Conservation (phyloP, 768 basidiomycete genomes). For the Amanita pallidorosea region DNA sequence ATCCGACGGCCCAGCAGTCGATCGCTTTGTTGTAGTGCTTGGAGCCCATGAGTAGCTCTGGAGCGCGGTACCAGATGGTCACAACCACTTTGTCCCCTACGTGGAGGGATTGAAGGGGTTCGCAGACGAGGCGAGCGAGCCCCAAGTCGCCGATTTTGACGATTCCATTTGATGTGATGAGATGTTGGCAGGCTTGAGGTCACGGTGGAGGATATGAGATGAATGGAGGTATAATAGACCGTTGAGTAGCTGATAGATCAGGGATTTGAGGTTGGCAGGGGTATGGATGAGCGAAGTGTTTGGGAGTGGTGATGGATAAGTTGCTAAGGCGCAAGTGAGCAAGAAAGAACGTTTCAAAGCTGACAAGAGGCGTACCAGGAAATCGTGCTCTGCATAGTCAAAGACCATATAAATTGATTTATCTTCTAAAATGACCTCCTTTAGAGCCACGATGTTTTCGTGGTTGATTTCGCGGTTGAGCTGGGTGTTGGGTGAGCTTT, state of each 20-base stretch:
- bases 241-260: conserved; percentile 89
- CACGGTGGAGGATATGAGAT: conserved; percentile 90
- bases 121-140: conserved; percentile 82
- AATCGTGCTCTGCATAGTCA: conserved; percentile 98
- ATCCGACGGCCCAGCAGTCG: conserved; percentile 96
- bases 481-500: conserved; percentile 25
- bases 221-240: conserved; percentile 93
- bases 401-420: conserved; percentile 99
- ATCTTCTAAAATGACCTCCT: conserved; percentile 94
- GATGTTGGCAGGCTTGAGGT: conserved; percentile 99
- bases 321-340: conserved; percentile 47
- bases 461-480: conserved; percentile 85
- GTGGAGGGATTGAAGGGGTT: conserved; percentile 86
- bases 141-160: conserved; percentile 99
- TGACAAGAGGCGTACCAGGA: conserved; percentile 52
- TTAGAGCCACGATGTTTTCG: conserved; percentile 83
- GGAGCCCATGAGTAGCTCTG: conserved; percentile 91
- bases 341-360: not conserved
- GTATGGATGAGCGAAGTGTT: conserved; percentile 68
- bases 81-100: conserved; percentile 98
- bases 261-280: conserved; percentile 79
- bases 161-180: conserved; percentile 78
- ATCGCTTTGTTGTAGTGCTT: conserved; percentile 97
- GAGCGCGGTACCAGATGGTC: conserved; percentile 98
- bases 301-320: conserved; percentile 98